phyloP scores from a whole-genome alignment of 129 eudicot species.

The Tagetes patula region DNA sequence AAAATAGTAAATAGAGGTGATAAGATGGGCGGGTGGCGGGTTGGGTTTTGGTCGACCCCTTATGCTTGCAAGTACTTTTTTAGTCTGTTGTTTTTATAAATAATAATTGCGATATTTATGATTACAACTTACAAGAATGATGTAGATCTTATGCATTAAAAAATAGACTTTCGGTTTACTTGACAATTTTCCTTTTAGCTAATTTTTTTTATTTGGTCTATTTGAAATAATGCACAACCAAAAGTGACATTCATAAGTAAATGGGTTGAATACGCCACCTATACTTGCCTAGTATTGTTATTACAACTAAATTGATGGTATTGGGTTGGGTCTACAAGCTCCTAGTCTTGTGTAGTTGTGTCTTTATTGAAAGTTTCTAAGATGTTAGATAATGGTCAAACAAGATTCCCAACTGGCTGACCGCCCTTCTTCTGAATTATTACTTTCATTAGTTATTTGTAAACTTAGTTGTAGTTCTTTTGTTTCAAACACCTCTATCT shows the following conservation, averaged over 20 bases:
- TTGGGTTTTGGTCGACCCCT: background rate
- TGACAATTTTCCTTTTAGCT: background rate
- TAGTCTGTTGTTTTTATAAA: background rate
- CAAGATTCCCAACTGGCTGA: background rate
- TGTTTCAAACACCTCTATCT: slow-evolving; percentile 17
- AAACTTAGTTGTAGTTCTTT: slow-evolving; percentile 2
- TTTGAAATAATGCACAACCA: no score
- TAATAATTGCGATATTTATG: background rate
- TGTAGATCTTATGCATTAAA: background rate
- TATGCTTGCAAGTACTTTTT: background rate
- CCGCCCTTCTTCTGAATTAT: background rate
- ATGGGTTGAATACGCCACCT: no score
- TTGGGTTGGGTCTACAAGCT: slow-evolving; percentile 2
- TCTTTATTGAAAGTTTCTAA: background rate
- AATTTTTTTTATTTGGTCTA: no score
- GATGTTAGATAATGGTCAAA: slow-evolving; percentile 2
- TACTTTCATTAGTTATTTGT: background rate
- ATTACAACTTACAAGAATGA: background rate
- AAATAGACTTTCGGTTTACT: background rate
- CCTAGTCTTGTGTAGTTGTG: background rate
- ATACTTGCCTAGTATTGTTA: no score
- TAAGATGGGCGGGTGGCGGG: background rate
- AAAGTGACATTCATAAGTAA: no score
- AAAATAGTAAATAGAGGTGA: background rate
- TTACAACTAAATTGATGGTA: background rate